Conservation (phyloP, 805 yeast genomes). For the Saccharomycopsis babjevae region DNA sequence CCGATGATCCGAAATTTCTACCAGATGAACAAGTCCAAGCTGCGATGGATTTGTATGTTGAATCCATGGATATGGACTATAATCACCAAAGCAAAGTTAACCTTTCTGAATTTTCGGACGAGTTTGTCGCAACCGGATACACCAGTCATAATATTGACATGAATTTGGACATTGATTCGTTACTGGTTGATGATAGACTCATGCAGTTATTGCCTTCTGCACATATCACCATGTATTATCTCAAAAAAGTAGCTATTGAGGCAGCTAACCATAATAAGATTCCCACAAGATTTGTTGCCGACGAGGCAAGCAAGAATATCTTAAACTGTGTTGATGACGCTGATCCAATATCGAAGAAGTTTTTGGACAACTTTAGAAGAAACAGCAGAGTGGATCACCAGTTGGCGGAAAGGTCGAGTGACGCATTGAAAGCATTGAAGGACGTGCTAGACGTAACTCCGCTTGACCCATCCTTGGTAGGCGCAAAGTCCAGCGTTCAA, state of each 20-base stretch:
- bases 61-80: constrained; percentile 33
- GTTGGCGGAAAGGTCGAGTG: neutral
- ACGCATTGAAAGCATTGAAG: neutral
- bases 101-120: neutral
- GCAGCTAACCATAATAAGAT: neutral
- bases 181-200: constrained; percentile 1
- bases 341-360: neutral
- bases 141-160: neutral
- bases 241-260: constrained; percentile 2
- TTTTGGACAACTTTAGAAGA: neutral
- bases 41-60: constrained; percentile 36
- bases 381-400: neutral
- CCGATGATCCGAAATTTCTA: constrained; percentile 22
- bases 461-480: neutral
- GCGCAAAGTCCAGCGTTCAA: neutral
- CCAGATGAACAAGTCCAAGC: constrained; percentile 32
- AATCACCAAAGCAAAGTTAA: constrained; percentile 17
- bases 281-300: neutral
- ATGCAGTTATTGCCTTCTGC: neutral
- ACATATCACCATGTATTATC: neutral
- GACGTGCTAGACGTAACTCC: neutral
- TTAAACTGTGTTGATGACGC: neutral
- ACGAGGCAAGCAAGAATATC: neutral
- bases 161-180: neutral
- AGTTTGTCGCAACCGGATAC: neutral